Conservation (phyloP, 2,329 filamentous ascomycete species). For the Paraconiothyrium sp. region DNA sequence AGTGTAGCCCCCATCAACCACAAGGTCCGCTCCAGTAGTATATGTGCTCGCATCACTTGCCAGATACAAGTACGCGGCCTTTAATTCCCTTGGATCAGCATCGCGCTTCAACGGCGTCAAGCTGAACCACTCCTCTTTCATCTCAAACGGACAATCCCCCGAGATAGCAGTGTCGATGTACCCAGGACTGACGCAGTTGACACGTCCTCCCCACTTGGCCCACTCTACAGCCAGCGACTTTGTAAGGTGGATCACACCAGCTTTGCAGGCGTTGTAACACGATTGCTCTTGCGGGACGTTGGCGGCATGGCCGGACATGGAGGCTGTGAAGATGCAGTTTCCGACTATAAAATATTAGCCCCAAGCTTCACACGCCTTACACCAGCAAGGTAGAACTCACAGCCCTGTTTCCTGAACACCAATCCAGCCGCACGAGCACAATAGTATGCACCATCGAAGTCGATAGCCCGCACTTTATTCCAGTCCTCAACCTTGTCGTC, state of each 20-base stretch:
- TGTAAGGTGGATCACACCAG: conserved; percentile 78
- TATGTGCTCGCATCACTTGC: conserved; percentile 76
- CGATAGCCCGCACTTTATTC: conserved; percentile 56
- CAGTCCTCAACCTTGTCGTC: conserved; percentile 61
- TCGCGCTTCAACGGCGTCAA: conserved; percentile 78
- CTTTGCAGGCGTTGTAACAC: conserved; percentile 86
- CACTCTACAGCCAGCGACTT: conserved; percentile 83
- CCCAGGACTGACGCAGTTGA: conserved; percentile 82
- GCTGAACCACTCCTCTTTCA: conserved; percentile 81
- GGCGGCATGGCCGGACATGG: conserved; percentile 61
- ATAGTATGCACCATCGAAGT: conserved; percentile 73
- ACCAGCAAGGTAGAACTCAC: conserved; percentile 72
- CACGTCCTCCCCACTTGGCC: conserved; percentile 79
- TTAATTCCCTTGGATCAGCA: conserved; percentile 78
- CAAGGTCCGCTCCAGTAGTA: conserved; percentile 73
- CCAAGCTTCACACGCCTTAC: conserved; percentile 41
- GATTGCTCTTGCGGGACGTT: conserved; percentile 75
- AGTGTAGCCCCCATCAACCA: conserved; percentile 63
- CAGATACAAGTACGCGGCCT: conserved; percentile 79
- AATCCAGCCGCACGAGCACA: conserved; percentile 56
- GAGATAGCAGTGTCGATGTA: conserved; percentile 88
- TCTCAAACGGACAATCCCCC: conserved; percentile 78
- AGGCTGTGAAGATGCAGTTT: conserved; percentile 74
- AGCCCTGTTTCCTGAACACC: conserved; percentile 17
- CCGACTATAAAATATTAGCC: conserved; percentile 66